Conservation (phyloP, 441 rosid genomes). For the Aquilaria agallochum region DNA sequence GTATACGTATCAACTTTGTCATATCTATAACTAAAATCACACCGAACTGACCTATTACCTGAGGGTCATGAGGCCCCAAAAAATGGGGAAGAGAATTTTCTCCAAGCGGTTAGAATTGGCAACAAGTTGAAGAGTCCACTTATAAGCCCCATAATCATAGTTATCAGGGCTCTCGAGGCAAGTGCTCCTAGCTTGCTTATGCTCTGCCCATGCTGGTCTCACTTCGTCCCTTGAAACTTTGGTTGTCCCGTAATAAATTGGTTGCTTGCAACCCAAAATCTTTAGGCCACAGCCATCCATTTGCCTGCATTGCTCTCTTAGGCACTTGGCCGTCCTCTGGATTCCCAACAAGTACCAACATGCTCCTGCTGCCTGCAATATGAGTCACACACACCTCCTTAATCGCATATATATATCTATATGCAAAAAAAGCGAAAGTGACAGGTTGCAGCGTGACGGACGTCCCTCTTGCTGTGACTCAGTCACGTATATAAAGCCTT, state of each 20-base stretch:
- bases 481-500: no score
- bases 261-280: conserved; percentile 59
- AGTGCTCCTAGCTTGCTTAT: conserved; percentile 40
- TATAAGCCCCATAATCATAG: conserved; percentile 81
- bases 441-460: no score
- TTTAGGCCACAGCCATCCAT: conserved; percentile 42
- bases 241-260: conserved; percentile 72
- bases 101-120: conserved; percentile 72
- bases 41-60: conserved; percentile 32
- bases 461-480: no score
- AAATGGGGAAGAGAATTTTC: conserved; percentile 87
- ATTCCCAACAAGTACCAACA: conserved; percentile 95
- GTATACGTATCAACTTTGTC: neutral
- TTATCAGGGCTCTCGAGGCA: conserved; percentile 56
- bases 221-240: conserved; percentile 38
- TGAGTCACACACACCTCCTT: neutral
- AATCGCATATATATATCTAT: no score
- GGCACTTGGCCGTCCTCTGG: conserved; percentile 74
- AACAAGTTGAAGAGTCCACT: conserved; percentile 91
- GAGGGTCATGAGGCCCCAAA: conserved; percentile 97
- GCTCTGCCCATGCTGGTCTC: conserved; percentile 62
- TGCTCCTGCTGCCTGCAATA: conserved; percentile 83
- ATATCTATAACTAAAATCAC: neutral
- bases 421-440: neutral
- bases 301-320: conserved; percentile 63